Evolutionary conservation across 768 basidiomycete species (phyloP).

Genomic region (Leccinum pellstonianum): DNA sequence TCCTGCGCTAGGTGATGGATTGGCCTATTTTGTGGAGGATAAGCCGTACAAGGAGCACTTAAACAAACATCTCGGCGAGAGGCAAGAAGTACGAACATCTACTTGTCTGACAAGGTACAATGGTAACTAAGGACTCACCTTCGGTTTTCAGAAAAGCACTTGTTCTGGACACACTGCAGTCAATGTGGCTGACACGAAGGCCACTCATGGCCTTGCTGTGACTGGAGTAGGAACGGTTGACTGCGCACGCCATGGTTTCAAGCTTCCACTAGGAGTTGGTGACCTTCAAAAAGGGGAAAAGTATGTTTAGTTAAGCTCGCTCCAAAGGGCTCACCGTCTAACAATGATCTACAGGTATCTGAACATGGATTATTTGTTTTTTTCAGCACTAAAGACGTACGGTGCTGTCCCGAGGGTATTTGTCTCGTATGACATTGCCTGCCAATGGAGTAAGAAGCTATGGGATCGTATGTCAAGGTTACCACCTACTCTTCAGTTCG

Average conservation of each 20-base stretch:
- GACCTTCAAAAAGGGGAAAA: background rate
- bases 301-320: background rate
- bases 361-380: background rate
- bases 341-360: background rate
- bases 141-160: background rate
- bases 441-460: background rate
- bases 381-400: background rate
- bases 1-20: background rate
- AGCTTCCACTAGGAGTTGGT: background rate
- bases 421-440: constrained; percentile 22
- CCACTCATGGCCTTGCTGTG: background rate
- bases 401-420: background rate
- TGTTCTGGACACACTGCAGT: background rate
- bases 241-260: background rate
- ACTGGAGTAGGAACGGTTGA: background rate
- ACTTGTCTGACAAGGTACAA: no score
- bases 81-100: background rate
- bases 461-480: constrained; percentile 3
- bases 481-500: background rate
- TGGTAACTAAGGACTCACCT: no score
- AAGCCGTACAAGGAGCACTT: background rate
- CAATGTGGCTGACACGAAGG: background rate
- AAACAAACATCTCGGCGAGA: background rate
- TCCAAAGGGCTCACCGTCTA: no score
- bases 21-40: background rate